A percentile compares a stretch with the other conserved stretches of the same genome.
These are phyloP conservation scores for Triticum turgidum DNA, from an alignment of 176 grass and related monocot species.

Conservation along the genomic window DNA sequence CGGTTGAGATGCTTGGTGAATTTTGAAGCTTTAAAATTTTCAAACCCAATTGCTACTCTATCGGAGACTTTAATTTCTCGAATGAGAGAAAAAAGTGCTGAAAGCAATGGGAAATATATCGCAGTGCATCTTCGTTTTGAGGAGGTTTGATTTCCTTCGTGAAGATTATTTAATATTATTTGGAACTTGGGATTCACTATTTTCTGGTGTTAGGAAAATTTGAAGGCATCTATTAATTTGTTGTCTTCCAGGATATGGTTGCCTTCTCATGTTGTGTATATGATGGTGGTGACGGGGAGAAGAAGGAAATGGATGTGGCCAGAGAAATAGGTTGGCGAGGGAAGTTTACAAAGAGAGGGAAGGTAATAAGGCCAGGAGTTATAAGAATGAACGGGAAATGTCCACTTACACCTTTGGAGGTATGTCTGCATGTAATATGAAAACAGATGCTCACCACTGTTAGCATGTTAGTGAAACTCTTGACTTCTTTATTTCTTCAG, in stretches of 20 bases:
- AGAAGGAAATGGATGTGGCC: constrained; percentile 74
- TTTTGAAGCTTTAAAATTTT: constrained; percentile 92
- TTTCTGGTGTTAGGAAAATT: constrained; percentile 14
- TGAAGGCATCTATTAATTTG: constrained; percentile 3
- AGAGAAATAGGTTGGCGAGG: constrained; percentile 98
- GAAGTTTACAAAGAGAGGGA: constrained; percentile 90
- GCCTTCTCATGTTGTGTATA: constrained; percentile 98
- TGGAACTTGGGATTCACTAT: neutral
- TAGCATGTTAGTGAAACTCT: constrained; percentile 16
- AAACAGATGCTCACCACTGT: neutral
- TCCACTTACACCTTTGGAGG: constrained; percentile 98
- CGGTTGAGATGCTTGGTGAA: constrained; percentile 92
- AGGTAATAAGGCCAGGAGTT: constrained; percentile 79
- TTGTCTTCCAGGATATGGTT: constrained; percentile 92
- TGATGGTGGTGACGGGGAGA: constrained; percentile 89
- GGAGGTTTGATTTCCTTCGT: constrained; percentile 59
- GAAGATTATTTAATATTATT: constrained; percentile 6
- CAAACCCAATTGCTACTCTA: constrained; percentile 68
- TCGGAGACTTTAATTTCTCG: constrained; percentile 85
- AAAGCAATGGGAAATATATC: constrained; percentile 82
- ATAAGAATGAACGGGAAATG: constrained; percentile 98
- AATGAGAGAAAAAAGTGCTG: constrained; percentile 73
- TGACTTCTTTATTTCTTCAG: constrained; percentile 6
- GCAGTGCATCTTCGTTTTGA: constrained; percentile 98
- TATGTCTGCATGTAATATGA: constrained; percentile 37